Base-by-base conservation (phyloP, 257 asterid species). In the Solanum sejunctum region DNA sequence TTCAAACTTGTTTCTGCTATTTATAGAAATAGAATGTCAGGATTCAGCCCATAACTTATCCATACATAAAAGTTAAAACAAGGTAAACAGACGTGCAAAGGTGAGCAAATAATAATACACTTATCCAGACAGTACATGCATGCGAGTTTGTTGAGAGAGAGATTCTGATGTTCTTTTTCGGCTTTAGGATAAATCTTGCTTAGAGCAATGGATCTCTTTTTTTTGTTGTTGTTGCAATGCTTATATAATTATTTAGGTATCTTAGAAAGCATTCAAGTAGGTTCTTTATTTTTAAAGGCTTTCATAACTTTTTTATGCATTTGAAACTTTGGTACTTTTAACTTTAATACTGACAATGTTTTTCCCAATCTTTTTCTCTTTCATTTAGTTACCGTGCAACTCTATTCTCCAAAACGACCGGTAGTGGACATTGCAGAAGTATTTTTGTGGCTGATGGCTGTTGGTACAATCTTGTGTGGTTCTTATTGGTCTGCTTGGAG, bases 401-500 rank as follows among this genome's bases (percentile, higher is more conserved):
- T 95, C 73, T 95, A 95, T 91, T 95, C 98, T 86, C 99, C 99
- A 23, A 84, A 77, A 86, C 89, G 99, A 83, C 98, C 99, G 0
- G 92, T 92, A 63, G 93, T 95, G 79, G 99, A 95, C 89, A 90
- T 94, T 61, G 99, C 99, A 28, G 99, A 95, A 88, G 98, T 94
- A 78, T 94, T 95, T 88, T 93, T 95, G 63, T 95, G 99, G 99
- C 83, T 95, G 85, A 93, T 94, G 97, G 98, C 98, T 20, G 97
- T 95, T 63, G 95, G 97, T 54, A 95, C 99, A 36, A 93, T 95
- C 88, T 84, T 93, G 79, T 94, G 98, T 85, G 95, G 98, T 58
- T 95, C 98, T 75, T 95, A 93, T 70, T 95, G 98, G 99, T 94
- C 98, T 84, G 99, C 98, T 54, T 92, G 98, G 98, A 93, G 94